phyloP scores from a whole-genome alignment of 176 grass and related monocot species.

The Paspalum notatum region DNA sequence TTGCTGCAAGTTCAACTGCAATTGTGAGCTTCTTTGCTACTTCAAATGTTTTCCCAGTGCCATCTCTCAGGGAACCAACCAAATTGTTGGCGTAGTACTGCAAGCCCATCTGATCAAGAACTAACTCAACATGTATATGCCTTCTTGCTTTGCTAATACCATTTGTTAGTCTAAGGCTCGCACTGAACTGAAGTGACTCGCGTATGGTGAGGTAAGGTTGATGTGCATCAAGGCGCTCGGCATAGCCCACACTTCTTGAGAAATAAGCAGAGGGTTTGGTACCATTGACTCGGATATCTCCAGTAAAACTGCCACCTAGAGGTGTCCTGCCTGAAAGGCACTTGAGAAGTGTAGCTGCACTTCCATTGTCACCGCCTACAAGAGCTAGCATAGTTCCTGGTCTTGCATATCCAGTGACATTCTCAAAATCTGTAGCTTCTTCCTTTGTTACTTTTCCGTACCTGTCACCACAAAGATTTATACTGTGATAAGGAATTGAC shows the following conservation, averaged over 20 bases:
- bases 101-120: conserved; percentile 23
- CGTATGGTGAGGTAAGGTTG: conserved; percentile 36
- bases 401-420: conserved; percentile 21
- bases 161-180: conserved; percentile 28
- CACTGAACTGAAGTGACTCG: conserved; percentile 42
- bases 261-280: background rate
- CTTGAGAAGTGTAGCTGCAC: conserved; percentile 20
- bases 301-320: conserved; percentile 6
- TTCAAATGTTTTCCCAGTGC: conserved; percentile 40
- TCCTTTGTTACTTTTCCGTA: conserved; percentile 4
- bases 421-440: conserved; percentile 2
- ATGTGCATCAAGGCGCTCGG: conserved; percentile 32
- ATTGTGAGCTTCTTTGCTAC: conserved; percentile 41
- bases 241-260: conserved; percentile 28
- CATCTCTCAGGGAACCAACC: conserved; percentile 27
- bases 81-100: conserved; percentile 9
- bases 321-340: conserved; percentile 30
- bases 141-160: conserved; percentile 25
- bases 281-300: conserved; percentile 21
- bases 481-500: background rate
- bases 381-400: conserved; percentile 30
- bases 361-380: conserved; percentile 23
- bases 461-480: background rate
- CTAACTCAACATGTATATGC: conserved; percentile 28
- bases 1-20: conserved; percentile 40